Evolutionary conservation across 192 early-diverging fungal genomes (phyloP), one percentile per base, ranked within the genome.

Genomic region (Paraglomus brasilianum): DNA sequence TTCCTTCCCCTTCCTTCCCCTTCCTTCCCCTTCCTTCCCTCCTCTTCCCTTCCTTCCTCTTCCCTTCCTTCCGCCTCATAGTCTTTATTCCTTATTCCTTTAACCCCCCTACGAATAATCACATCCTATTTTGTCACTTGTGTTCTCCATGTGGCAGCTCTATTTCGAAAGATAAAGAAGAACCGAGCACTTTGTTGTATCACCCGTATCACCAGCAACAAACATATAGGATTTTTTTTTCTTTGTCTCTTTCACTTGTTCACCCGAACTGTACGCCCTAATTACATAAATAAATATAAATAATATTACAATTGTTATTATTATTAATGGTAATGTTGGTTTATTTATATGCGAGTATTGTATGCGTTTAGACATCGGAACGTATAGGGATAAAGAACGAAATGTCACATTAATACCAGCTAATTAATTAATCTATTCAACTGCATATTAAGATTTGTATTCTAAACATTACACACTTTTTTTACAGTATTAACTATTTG

Each of bases 11-110:
- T 57, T 66, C 41, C 19, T 51, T 66, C 21, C 40, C 56, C 44
- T 53, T 51, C 41, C 51, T 51, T 38, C 41, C 52, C 52, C 41
- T 60, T 53, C 5, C 24, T 47, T 48, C 19, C 38, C 50, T 46
- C 70, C 17, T 70, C 66, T 73, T 44, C 69, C 70, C 75, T 36
- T 48, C 36, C 17, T n/a, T 50, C n/a, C 6, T 6, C 3, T 30
- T 30, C 30, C 30, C 30, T 30, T 30, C 30, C 30, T 2, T 30
- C 30, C 30, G 3, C 8, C 22, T 48, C 42, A 10, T 19, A 52
- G 44, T 39, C 30, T 45, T 60, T 45, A 14, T 47, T 36, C 17
- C 13, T 67, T 53, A 44, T 39, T 40, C n/a, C 10, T 49, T 48
- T 44, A 14, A 53, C 45, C 21, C 14, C 74, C 61, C 57, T 66